phyloP scores from a whole-genome alignment of 2,329 filamentous ascomycete genomes.

The Paracamarosporium sp. region DNA sequence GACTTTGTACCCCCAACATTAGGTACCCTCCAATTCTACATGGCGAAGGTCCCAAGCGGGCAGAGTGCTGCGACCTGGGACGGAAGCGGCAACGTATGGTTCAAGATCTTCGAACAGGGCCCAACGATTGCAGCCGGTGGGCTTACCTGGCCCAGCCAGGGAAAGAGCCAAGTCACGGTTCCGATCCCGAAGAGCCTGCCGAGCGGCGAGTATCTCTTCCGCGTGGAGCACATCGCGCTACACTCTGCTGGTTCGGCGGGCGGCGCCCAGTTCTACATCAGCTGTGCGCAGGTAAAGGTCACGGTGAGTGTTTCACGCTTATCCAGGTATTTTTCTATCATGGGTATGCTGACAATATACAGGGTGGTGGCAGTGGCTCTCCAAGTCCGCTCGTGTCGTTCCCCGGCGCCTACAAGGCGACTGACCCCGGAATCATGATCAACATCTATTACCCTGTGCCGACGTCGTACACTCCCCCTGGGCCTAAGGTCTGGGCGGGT shows the following conservation, averaged over 20 bases:
- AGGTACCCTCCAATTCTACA: constrained; percentile 47
- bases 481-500: constrained; percentile 17
- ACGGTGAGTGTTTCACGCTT: constrained; percentile 12
- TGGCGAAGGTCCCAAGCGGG: constrained; percentile 44
- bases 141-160: constrained; percentile 17
- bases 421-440: constrained; percentile 40
- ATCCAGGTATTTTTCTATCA: no score
- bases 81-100: constrained; percentile 44
- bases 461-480: constrained; percentile 17
- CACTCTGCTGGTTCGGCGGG: constrained; percentile 44
- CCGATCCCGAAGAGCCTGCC: constrained; percentile 50
- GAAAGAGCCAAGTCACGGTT: constrained; percentile 29
- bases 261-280: constrained; percentile 54
- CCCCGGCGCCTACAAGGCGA: constrained; percentile 46
- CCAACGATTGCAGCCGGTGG: constrained; percentile 12
- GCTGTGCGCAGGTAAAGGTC: constrained; percentile 55
- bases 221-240: constrained; percentile 56
- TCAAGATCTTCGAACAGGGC: constrained; percentile 36
- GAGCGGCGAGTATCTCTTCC: constrained; percentile 53
- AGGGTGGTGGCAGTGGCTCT: constrained; percentile 43
- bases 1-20: no score
- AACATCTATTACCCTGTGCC: constrained; percentile 38
- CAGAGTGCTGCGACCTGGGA: constrained; percentile 40
- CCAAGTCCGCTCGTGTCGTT: constrained; percentile 50
- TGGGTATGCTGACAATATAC: background rate